phyloP scores from a whole-genome alignment of 164 flowering plant genomes.

The Taxillus chinensis region DNA sequence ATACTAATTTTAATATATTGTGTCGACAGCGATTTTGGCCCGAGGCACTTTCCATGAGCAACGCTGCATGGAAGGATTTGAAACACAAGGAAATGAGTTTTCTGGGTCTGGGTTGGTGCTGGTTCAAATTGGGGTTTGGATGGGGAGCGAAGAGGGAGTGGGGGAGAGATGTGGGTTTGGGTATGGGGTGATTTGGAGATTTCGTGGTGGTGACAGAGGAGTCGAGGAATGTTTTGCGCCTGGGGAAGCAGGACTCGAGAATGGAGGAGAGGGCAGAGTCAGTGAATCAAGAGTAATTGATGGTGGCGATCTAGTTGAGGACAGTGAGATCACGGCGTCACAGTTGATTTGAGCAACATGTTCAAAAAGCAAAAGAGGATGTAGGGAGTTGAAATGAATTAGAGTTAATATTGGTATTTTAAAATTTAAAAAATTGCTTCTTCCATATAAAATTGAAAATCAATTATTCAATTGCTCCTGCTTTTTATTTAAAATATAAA shows the following conservation, averaged over 20 bases:
- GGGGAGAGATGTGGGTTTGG: conserved; percentile 4
- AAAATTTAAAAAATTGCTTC: too few species aligned
- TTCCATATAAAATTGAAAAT: too few species aligned
- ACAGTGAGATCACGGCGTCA: conserved; percentile 25
- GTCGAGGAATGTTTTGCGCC: conserved; percentile 60
- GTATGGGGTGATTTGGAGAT: conserved; percentile 2
- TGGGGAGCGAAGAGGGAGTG: conserved; percentile 8
- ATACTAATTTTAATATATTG: too few species aligned
- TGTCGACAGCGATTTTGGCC: conserved; percentile 3
- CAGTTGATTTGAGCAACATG: too few species aligned
- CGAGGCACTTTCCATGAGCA: neutral
- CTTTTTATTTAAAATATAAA: too few species aligned
- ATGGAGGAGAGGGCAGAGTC: conserved; percentile 46
- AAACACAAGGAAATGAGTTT: conserved; percentile 6
- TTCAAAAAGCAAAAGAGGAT: too few species aligned
- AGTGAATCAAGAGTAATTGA: conserved; percentile 48
- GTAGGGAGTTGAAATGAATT: too few species aligned
- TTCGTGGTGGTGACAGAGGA: neutral
- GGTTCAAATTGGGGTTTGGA: neutral
- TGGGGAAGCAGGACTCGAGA: conserved; percentile 54
- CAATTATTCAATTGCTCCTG: too few species aligned
- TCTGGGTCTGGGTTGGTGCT: neutral
- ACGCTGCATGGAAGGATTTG: neutral
- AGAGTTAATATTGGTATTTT: too few species aligned
- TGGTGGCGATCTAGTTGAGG: conserved; percentile 58